A percentile compares a stretch with the other conserved stretches of the same genome.
Conservation (phyloP, 2,329 filamentous ascomycete genomes). For the Macrophomina phaseolina region DNA sequence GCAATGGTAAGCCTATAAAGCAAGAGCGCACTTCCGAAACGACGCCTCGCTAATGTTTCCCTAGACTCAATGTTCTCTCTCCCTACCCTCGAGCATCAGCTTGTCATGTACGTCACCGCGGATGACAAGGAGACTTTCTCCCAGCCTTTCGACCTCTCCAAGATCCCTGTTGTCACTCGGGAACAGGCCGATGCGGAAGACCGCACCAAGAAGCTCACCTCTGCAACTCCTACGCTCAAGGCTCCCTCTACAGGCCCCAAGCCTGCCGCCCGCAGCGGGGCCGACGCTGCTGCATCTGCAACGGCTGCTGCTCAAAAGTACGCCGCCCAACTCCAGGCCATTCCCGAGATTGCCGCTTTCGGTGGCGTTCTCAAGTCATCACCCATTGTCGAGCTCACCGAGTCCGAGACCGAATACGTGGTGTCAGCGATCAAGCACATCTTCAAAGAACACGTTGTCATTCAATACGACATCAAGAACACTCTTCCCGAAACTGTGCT, state of each 20-base stretch:
- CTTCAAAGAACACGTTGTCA: conserved; percentile 94
- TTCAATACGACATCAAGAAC: conserved; percentile 98
- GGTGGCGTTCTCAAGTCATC: conserved; percentile 93
- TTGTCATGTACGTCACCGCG: conserved; percentile 96
- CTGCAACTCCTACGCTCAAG: conserved; percentile 90
- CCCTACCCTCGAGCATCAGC: conserved; percentile 92
- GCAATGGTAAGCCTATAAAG: conserved; percentile 71
- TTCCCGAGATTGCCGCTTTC: conserved; percentile 90
- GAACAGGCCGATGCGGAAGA: conserved; percentile 97
- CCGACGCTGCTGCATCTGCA: conserved; percentile 77
- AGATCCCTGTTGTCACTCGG: conserved; percentile 89
- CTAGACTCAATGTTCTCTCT: conserved; percentile 93
- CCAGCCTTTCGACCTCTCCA: conserved; percentile 85
- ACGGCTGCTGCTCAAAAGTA: conserved; percentile 81
- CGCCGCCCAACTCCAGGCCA: conserved; percentile 81
- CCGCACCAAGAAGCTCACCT: conserved; percentile 94
- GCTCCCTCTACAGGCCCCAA: conserved; percentile 85
- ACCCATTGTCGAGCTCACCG: conserved; percentile 83
- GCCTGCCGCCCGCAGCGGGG: conserved; percentile 67
- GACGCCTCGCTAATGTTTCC: not conserved
- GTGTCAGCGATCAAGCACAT: conserved; percentile 94
- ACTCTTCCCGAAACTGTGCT: conserved; percentile 79
- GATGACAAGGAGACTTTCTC: conserved; percentile 86
- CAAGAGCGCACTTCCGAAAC: not conserved
- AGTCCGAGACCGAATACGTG: conserved; percentile 97